Conservation (phyloP, 2,329 filamentous ascomycete genomes). For the Hypoxylon sp. region DNA sequence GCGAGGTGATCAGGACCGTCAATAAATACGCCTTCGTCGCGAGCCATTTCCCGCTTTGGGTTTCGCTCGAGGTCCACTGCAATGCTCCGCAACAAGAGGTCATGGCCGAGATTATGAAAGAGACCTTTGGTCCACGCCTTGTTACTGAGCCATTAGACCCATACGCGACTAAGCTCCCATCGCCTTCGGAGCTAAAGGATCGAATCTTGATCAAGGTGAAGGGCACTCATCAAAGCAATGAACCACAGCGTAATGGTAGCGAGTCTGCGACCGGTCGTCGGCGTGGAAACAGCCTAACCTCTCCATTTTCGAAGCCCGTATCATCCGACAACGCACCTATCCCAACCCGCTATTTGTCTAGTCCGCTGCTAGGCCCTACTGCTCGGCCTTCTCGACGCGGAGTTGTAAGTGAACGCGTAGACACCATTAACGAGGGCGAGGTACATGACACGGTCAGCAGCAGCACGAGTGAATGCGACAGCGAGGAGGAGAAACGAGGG, state of each 20-base stretch:
- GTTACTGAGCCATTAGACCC: constrained; percentile 81
- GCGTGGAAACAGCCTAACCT: constrained; percentile 81
- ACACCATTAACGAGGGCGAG: constrained; percentile 70
- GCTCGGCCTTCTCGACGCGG: constrained; percentile 65
- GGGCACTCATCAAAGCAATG: constrained; percentile 73
- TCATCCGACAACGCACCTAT: constrained; percentile 71
- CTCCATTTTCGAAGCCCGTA: constrained; percentile 77
- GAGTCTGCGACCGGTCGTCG: constrained; percentile 61
- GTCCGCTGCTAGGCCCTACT: constrained; percentile 67
- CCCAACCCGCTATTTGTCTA: constrained; percentile 67
- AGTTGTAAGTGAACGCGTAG: constrained; percentile 66
- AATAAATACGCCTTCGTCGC: constrained; percentile 93
- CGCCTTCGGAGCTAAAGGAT: constrained; percentile 86
- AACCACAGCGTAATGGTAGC: constrained; percentile 63
- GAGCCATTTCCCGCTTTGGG: constrained; percentile 90
- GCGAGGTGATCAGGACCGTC: constrained; percentile 92
- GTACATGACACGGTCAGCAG: constrained; percentile 70
- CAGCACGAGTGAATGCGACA: constrained; percentile 86
- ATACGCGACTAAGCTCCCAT: constrained; percentile 79
- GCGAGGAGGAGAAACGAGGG: constrained; percentile 68
- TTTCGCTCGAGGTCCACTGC: constrained; percentile 97
- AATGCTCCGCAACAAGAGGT: constrained; percentile 82
- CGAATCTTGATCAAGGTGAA: constrained; percentile 96
- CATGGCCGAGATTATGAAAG: constrained; percentile 92
- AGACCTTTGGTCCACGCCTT: constrained; percentile 84